Evolutionary conservation across 768 basidiomycete species (phyloP).

Genomic region (Leucosporidium yakuticum): DNA sequence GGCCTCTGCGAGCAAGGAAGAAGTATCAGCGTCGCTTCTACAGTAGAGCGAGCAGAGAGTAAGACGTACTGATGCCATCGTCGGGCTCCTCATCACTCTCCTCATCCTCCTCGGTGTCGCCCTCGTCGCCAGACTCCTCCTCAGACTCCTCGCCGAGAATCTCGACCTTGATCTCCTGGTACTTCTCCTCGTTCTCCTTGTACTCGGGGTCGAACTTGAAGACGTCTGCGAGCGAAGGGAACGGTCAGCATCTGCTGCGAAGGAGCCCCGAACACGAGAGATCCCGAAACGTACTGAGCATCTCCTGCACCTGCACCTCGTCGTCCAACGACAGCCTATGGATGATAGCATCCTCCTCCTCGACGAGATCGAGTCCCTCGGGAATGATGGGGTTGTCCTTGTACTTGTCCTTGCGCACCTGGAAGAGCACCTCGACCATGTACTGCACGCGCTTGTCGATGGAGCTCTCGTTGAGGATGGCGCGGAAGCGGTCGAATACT

Average conservation of each 20-base stretch:
- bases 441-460: slow-evolving; percentile 97
- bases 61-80: slow-evolving; percentile 46
- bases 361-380: slow-evolving; percentile 91
- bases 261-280: no score
- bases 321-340: slow-evolving; percentile 89
- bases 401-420: slow-evolving; percentile 96
- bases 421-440: slow-evolving; percentile 99
- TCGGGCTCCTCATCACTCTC: slow-evolving; percentile 56
- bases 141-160: slow-evolving; percentile 79
- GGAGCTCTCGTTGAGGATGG: slow-evolving; percentile 82
- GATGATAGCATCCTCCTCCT: slow-evolving; percentile 96
- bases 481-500: slow-evolving; percentile 93
- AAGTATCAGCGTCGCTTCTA: not conserved
- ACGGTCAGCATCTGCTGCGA: slow-evolving; percentile 16
- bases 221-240: slow-evolving; percentile 55
- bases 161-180: slow-evolving; percentile 81
- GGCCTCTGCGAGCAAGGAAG: slow-evolving; percentile 45
- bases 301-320: slow-evolving; percentile 87
- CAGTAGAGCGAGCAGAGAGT: not conserved
- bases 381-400: slow-evolving; percentile 95
- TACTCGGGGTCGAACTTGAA: slow-evolving; percentile 91
- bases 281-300: slow-evolving; percentile 64
- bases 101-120: slow-evolving; percentile 51
- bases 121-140: slow-evolving; percentile 52
- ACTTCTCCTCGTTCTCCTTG: slow-evolving; percentile 87